Evolutionary conservation across 2,329 filamentous ascomycete species (phyloP).

Genomic region (Penicillium sp.): DNA sequence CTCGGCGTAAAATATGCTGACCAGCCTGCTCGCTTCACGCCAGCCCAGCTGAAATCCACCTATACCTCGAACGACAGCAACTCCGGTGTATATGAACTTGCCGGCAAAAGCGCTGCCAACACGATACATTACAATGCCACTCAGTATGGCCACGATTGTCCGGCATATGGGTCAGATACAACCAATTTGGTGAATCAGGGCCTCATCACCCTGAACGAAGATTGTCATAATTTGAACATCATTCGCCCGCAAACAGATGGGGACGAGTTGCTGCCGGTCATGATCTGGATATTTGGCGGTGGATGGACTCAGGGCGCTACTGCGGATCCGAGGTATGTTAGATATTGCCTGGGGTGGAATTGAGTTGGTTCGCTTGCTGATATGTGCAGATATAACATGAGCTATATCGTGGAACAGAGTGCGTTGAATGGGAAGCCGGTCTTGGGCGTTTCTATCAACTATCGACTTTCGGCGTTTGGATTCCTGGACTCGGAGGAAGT

Average conservation of each 20-base stretch:
- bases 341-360: neutral
- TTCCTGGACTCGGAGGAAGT: constrained; percentile 35
- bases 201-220: constrained; percentile 23
- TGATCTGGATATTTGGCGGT: constrained; percentile 36
- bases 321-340: constrained; percentile 31
- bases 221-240: constrained; percentile 33
- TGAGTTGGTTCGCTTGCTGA: neutral
- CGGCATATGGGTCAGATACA: constrained; percentile 33
- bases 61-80: constrained; percentile 27
- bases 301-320: constrained; percentile 35
- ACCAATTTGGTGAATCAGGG: constrained; percentile 24
- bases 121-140: constrained; percentile 30
- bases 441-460: constrained; percentile 35
- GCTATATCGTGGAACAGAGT: constrained; percentile 32
- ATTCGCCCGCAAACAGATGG: constrained; percentile 16
- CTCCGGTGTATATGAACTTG: constrained; percentile 11
- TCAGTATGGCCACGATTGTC: constrained; percentile 34
- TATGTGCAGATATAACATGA: constrained; percentile 33
- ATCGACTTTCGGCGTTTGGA: constrained; percentile 34
- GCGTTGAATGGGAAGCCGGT: constrained; percentile 30
- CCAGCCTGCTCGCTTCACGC: constrained; percentile 30
- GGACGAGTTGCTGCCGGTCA: constrained; percentile 24
- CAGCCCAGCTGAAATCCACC: constrained; percentile 21
- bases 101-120: neutral
- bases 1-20: constrained; percentile 34